phyloP scores from a whole-genome alignment of 2,329 filamentous ascomycete species.

The Pseudomassariella vexata region DNA sequence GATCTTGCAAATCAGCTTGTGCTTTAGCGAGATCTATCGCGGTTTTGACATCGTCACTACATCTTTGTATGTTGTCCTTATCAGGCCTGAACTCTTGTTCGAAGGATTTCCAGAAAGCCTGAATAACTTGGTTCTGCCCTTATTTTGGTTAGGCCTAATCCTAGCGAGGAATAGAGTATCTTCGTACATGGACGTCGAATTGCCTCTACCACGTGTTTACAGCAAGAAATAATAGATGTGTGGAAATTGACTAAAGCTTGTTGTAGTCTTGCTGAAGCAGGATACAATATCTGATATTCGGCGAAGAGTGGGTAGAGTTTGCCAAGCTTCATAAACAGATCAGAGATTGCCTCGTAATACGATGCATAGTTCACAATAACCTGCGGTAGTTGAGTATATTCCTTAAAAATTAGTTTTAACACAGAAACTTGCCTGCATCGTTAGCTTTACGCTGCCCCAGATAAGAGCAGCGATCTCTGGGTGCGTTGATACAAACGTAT shows the following conservation, averaged over 20 bases:
- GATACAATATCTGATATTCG: constrained; percentile 30
- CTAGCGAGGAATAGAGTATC: neutral
- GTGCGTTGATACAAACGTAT: constrained; percentile 30
- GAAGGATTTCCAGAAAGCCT: constrained; percentile 20
- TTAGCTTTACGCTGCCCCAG: constrained; percentile 37
- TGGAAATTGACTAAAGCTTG: constrained; percentile 28
- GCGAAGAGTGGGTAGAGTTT: constrained; percentile 26
- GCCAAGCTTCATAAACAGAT: constrained; percentile 28
- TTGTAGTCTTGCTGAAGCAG: constrained; percentile 25
- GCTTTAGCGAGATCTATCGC: constrained; percentile 20
- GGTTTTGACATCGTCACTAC: constrained; percentile 15
- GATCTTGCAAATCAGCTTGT: constrained; percentile 15
- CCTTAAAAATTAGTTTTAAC: too few species aligned
- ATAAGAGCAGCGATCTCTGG: constrained; percentile 31
- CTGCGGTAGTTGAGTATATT: too few species aligned
- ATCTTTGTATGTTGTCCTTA: constrained; percentile 12
- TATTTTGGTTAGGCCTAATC: constrained; percentile 1
- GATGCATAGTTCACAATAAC: constrained; percentile 26
- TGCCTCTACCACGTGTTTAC: constrained; percentile 22
- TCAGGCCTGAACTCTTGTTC: constrained; percentile 21
- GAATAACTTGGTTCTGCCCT: constrained; percentile 16
- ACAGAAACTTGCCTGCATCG: too few species aligned
- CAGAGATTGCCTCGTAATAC: constrained; percentile 32
- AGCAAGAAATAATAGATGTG: constrained; percentile 28
- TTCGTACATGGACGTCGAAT: constrained; percentile 20